phyloP scores from a whole-genome alignment of 164 flowering plant species.

The Houttuynia cordata region DNA sequence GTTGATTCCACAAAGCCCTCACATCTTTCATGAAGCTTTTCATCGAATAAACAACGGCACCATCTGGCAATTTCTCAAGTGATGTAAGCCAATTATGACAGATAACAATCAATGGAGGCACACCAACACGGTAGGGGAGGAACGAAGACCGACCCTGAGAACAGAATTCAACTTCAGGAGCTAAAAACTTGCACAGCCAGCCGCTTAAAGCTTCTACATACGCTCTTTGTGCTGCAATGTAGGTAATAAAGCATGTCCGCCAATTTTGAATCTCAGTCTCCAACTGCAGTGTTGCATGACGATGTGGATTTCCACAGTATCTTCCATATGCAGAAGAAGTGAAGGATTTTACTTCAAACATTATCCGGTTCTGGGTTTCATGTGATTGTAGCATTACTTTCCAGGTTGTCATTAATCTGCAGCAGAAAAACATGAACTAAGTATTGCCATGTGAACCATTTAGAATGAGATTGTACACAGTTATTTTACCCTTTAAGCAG shows the following conservation, averaged over 20 bases:
- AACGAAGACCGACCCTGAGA: conserved; percentile 33
- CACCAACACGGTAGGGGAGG: conserved; percentile 27
- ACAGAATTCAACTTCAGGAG: conserved; percentile 59
- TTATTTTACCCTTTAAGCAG: conserved; percentile 63
- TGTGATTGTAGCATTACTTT: conserved; percentile 69
- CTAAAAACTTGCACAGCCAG: conserved; percentile 73
- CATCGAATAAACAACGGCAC: conserved; percentile 42
- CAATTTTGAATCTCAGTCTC: conserved; percentile 77
- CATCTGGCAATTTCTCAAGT: conserved; percentile 58
- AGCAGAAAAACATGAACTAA: conserved; percentile 4
- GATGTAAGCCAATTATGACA: conserved; percentile 59
- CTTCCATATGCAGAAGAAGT: conserved; percentile 45
- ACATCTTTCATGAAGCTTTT: conserved; percentile 68
- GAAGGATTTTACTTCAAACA: conserved; percentile 59
- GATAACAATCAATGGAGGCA: conserved; percentile 56
- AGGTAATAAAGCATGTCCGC: conserved; percentile 54
- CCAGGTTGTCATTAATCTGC: conserved; percentile 70
- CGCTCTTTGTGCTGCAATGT: conserved; percentile 48
- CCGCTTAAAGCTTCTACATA: conserved; percentile 65
- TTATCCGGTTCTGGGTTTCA: conserved; percentile 72
- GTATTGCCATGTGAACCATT: no score
- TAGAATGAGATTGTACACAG: not conserved
- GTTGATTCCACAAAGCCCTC: conserved; percentile 60
- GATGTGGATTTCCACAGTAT: conserved; percentile 64
- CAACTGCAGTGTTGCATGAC: conserved; percentile 74